These are phyloP conservation scores for Cercospora sp. DNA, from an alignment of 2,329 filamentous ascomycete genomes.

Conservation along the genomic window DNA sequence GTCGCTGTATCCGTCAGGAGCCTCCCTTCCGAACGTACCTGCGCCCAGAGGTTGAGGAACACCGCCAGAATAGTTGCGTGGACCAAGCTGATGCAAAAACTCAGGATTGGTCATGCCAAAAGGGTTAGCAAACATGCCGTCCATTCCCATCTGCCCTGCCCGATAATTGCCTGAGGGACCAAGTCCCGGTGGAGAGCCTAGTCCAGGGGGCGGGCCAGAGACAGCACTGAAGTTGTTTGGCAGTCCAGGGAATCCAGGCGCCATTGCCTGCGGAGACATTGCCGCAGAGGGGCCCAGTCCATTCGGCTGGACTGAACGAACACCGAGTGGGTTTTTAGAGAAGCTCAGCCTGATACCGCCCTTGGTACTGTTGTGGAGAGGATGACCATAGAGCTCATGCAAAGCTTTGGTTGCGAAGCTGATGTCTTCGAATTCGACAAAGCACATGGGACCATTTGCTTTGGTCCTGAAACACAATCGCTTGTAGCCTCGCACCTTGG, in stretches of 20 bases:
- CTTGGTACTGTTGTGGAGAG: slow-evolving; percentile 87
- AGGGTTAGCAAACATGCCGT: slow-evolving; percentile 36
- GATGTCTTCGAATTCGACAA: slow-evolving; percentile 95
- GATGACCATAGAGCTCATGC: slow-evolving; percentile 82
- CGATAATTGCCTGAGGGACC: slow-evolving; percentile 22
- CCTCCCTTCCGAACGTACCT: slow-evolving; percentile 30
- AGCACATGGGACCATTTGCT: slow-evolving; percentile 95
- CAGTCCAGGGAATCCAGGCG: slow-evolving; percentile 59
- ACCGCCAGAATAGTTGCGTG: slow-evolving; percentile 32
- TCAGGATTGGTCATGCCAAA: slow-evolving; percentile 28
- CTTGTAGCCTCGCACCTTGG: slow-evolving; percentile 91
- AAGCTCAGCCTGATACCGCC: slow-evolving; percentile 94
- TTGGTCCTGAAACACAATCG: slow-evolving; percentile 93
- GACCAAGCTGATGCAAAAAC: slow-evolving; percentile 28
- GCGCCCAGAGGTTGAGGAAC: slow-evolving; percentile 33
- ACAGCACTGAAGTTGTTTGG: slow-evolving; percentile 61
- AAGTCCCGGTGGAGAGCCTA: slow-evolving; percentile 65
- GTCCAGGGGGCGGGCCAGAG: slow-evolving; percentile 73
- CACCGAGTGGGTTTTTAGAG: slow-evolving; percentile 94
- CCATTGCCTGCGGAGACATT: slow-evolving; percentile 52
- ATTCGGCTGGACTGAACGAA: slow-evolving; percentile 71
- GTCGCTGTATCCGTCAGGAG: slow-evolving; percentile 18
- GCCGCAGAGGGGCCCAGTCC: slow-evolving; percentile 54
- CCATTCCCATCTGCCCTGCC: slow-evolving; percentile 25
- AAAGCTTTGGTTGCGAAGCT: slow-evolving; percentile 89